phyloP scores from a whole-genome alignment of 192 early-diverging fungal genomes.

The Coemansia guatemalensis region DNA sequence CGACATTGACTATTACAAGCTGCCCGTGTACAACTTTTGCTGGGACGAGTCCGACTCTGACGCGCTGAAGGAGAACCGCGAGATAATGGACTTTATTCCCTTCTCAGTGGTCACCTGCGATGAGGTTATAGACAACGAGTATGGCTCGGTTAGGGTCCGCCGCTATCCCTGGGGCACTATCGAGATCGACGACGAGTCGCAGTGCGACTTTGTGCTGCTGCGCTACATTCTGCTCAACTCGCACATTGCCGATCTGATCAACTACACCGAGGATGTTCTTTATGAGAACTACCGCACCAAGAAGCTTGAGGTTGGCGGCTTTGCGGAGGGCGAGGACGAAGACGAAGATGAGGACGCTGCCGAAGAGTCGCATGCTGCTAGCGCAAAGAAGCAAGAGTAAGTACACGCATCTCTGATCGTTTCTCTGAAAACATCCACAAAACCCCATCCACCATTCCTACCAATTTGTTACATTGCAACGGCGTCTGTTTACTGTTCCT shows the following conservation, averaged over 20 bases:
- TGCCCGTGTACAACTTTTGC: conserved; percentile 98
- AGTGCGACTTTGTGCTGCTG: conserved; percentile 94
- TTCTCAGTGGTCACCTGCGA: conserved; percentile 96
- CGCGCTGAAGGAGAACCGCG: conserved; percentile 96
- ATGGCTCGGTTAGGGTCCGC: conserved; percentile 84
- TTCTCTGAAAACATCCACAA: neutral
- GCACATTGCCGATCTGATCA: conserved; percentile 95
- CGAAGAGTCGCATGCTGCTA: conserved; percentile 9
- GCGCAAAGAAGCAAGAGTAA: conserved; percentile 41
- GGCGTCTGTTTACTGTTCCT: conserved; percentile 9
- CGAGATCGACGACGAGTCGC: conserved; percentile 92
- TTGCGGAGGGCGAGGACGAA: conserved; percentile 36
- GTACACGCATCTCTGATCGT: neutral
- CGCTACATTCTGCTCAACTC: conserved; percentile 91
- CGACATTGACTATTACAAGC: conserved; percentile 95
- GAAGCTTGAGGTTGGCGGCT: conserved; percentile 66
- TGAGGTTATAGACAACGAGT: conserved; percentile 70
- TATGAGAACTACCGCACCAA: conserved; percentile 94
- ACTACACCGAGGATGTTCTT: conserved; percentile 91
- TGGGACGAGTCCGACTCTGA: conserved; percentile 99
- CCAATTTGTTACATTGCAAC: neutral
- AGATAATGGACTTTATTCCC: conserved; percentile 84
- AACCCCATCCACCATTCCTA: neutral
- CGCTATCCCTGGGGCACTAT: conserved; percentile 96
- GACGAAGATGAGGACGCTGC: conserved; percentile 32